phyloP scores from a whole-genome alignment of 306 rosid genomes.

The Acmispon strigosus region DNA sequence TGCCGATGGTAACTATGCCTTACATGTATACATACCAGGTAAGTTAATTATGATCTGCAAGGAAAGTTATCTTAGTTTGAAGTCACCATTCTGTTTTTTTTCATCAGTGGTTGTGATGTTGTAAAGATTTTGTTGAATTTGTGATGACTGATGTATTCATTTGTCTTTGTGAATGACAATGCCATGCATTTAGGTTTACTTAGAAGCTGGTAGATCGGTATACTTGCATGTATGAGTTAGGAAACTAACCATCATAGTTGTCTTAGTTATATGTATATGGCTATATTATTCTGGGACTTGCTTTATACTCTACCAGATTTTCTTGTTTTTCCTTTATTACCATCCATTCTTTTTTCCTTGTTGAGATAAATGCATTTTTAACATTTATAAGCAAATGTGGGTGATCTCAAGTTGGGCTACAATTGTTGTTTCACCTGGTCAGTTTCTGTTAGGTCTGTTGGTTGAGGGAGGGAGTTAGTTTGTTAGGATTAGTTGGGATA shows the following conservation, averaged over 20 bases:
- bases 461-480: no score
- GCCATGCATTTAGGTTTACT: not conserved
- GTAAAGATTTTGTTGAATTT: not conserved
- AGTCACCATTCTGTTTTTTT: not conserved
- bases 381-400: no score
- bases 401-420: no score
- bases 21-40: constrained; percentile 87
- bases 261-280: no score
- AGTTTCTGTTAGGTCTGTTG: no score
- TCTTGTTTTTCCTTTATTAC: no score
- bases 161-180: not conserved
- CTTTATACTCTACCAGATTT: no score
- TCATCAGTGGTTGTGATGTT: not conserved
- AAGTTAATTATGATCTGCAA: constrained; percentile 15
- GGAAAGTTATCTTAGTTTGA: not conserved
- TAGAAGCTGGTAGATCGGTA: not conserved
- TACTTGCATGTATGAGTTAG: not conserved
- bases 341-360: no score
- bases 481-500: no score
- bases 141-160: not conserved
- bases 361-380: no score
- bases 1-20: constrained; percentile 73
- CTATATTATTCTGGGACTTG: no score
- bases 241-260: not conserved
- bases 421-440: no score